These are phyloP conservation scores for Bruguiera sexangula DNA, from an alignment of 345 rosid genomes.

Conservation along the genomic window DNA sequence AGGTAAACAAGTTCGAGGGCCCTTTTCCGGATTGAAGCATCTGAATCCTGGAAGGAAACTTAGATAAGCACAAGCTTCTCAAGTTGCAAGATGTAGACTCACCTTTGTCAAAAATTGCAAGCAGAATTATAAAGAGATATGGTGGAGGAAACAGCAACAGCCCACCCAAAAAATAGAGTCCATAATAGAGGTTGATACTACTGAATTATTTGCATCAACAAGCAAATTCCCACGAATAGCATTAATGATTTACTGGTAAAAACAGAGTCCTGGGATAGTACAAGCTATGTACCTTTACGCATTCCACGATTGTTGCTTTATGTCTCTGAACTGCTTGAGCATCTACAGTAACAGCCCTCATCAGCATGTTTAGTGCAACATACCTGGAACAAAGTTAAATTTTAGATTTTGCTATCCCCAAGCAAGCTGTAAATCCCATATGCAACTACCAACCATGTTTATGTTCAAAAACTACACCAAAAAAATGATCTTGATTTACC, in stretches of 20 bases:
- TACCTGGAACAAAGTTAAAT: constrained; percentile 46
- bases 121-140: neutral
- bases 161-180: too few relatives aligned
- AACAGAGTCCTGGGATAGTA: too few relatives aligned
- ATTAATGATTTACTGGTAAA: neutral
- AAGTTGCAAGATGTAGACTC: neutral
- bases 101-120: constrained; percentile 12
- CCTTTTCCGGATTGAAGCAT: constrained; percentile 97
- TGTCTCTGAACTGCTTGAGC: constrained; percentile 98
- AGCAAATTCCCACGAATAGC: too few relatives aligned
- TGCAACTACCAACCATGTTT: too few relatives aligned
- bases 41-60: constrained; percentile 73
- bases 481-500: neutral
- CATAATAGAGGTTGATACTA: too few relatives aligned
- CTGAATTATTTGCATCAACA: too few relatives aligned
- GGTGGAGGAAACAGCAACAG: too few relatives aligned
- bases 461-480: too few relatives aligned
- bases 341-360: constrained; percentile 86
- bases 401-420: neutral
- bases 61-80: constrained; percentile 25
- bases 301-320: constrained; percentile 90
- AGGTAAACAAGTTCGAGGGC: constrained; percentile 89
- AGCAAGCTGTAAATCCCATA: too few relatives aligned
- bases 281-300: constrained; percentile 73
- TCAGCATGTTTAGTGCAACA: constrained; percentile 97